Evolutionary conservation across 495 filamentous ascomycete genomes (phyloP), one percentile per base, ranked within the genome.

Genomic region (Xylaria flabelliformis): DNA sequence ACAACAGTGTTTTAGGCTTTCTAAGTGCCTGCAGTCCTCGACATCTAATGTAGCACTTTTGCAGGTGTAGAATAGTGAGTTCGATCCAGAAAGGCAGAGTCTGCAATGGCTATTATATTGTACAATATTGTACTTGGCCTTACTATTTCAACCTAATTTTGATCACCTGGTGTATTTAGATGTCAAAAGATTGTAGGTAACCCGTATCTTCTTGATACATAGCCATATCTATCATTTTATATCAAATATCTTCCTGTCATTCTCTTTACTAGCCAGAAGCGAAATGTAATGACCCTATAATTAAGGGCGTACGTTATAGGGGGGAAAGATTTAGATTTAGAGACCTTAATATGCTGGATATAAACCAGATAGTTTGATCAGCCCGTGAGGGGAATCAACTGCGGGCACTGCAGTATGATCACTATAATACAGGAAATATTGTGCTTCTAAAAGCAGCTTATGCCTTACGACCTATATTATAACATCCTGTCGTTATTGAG

Each of bases 341-440:
- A 17, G 10, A 44, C 39, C 36, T 64, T 64, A 13, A n/a, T 9
- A 64, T 21, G 39, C 61, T 15, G 17, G 12, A 17, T 64, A 44
- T 32, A 24, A 32, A 15, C 36, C 6, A 50, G 13, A 48, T 3
- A 26, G 1, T 51, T 19, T 53, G 19, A 5, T 12, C 19, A 39
- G 26, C 32, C 1, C 46, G 39, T 44, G 21, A 26, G 39, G 29
- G 61, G 61, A 36, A 26, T 12, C 15, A 15, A 64, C 21, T 34
- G 21, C n/a, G 26, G 19, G n/a, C n/a, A 17, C 58, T 61, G 19
- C 39, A 44, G 61, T 4, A 39, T 44, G 61, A 64, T 39, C 15
- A 10, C 21, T 41, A n/a, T 64, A 41, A 44, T 21, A 64, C 39
- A 42, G 12, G 41, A 44, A 15, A 65, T 50, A 65, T 65, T 50